Evolutionary conservation across 768 basidiomycete genomes (phyloP), one percentile per base, ranked within the genome.

Genomic region (Dacryopinax primogenitus): DNA sequence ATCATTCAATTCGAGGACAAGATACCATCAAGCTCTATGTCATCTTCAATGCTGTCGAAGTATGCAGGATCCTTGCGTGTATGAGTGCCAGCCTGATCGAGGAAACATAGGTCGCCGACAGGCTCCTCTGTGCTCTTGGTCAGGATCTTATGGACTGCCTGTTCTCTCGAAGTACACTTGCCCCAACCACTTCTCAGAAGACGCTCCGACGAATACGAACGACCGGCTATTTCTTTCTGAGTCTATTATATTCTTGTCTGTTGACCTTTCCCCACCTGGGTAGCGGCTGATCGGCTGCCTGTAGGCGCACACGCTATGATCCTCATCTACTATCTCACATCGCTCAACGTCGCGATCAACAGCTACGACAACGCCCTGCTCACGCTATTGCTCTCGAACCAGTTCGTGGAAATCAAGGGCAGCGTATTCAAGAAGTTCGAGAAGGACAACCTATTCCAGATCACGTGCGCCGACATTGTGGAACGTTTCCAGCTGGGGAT

Each of bases 401-500:
- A 99, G 74, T 98, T 99, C 71, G 95, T 98, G 34, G 96, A 99
- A 76, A 98, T 98, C 75, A 99, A 99, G 76, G 94, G 95, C 34
- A 92, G 90, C 73, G 96, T 99, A 1, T 99, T 99, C 84, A 99
- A 98, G 77, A 97, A 88, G 73, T 98, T 99, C 71, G 96, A 98
- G 73, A 99, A 97, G 73, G 96, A 99, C 71, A 97, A 90, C 72
- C 82, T 99, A 9, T 97, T 99, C 74, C 96, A 99, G 75, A 94
- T 99, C 66, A 94, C 93, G 58, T 99, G 96, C 70, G 96, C 96
- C 68, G 96, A 99, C 73, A 97, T 99, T 67, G 96, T 98, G 23
- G 96, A 99, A 73, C 86, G 96, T 0, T 99, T 98, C 71, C 92
- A 90, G 0, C 82, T 99, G 2, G 81, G 84, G 2, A 76, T 98